Conservation (phyloP, 2,329 filamentous ascomycete species). For the Verticillium albo-atrum region DNA sequence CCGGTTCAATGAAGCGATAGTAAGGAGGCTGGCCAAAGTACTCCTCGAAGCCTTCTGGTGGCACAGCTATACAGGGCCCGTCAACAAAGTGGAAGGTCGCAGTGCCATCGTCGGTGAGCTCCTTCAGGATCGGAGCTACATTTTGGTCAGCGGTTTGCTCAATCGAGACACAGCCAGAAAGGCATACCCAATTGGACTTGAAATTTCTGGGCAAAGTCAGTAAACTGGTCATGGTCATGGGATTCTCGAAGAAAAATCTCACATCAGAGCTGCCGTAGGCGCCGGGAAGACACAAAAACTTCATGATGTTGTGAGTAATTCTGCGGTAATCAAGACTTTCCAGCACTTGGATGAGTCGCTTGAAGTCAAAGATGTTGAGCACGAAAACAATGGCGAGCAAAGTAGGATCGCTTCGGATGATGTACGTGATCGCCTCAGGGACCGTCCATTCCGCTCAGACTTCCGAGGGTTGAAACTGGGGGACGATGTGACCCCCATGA, state of each 20-base stretch:
- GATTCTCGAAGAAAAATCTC: slow-evolving; percentile 19
- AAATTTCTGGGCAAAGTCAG: slow-evolving; percentile 40
- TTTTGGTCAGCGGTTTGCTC: slow-evolving; percentile 8
- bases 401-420: not conserved
- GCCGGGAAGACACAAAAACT: slow-evolving; percentile 52
- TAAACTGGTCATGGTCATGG: slow-evolving; percentile 5
- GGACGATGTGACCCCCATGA: not conserved
- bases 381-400: not conserved
- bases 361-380: not conserved
- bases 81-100: slow-evolving; percentile 48
- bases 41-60: slow-evolving; percentile 49
- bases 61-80: slow-evolving; percentile 42
- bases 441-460: not conserved
- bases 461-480: not conserved
- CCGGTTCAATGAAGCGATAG: slow-evolving; percentile 50
- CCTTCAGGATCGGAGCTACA: slow-evolving; percentile 44
- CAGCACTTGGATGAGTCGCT: not conserved
- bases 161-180: not conserved
- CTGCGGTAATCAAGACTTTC: not conserved
- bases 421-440: not conserved
- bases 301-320: slow-evolving; percentile 34
- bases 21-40: slow-evolving; percentile 53
- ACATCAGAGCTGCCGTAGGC: slow-evolving; percentile 53
- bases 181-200: slow-evolving; percentile 45
- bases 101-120: slow-evolving; percentile 38